Base-by-base conservation (phyloP, 2,329 filamentous ascomycete genomes). In the Pseudopithomyces chartarum region DNA sequence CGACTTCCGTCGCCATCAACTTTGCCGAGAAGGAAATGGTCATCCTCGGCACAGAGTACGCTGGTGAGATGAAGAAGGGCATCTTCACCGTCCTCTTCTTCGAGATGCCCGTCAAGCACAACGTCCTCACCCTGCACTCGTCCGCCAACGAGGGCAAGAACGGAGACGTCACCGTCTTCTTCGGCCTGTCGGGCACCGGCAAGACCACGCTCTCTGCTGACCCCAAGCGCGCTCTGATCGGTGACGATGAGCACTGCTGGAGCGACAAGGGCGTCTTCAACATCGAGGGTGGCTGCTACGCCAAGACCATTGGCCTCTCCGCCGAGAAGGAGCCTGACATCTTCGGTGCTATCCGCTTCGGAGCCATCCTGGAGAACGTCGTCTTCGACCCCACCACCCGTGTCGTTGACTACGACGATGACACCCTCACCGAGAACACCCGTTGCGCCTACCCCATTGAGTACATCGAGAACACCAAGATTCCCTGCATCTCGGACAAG, bases 21-120 rank as follows among this genome's bases (percentile, higher is more conserved):
- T 99, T 99, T 73, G 90, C 90, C 75, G 93, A 97, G 76, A 97
- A 97, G 89, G 95, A 99, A 86, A 99, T 99, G 95, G 95, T 99
- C 68, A 99, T 99, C 77, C 88, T 99, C 56, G 95, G 95, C 78
- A 99, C 95, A 34, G 95, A 99, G 83, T 99, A 99, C 75, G 95
- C 95, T 56, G 94, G 94, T 72, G 57, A 68, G 40, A 94, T 95
- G 91, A 97, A 97, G 84, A 97, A 97, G 85, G 93, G 95, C 70
- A 87, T 99, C 79, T 99, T 99, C 86, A 99, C 95, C 46, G 92
- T 99, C 49, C 88, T 99, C 77, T 99, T 97, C 87, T 99, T 98
- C 84, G 95, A 99, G 85, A 99, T 98, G 93, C 95, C 95, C 60
- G 91, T 99, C 76, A 97, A 97, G 88, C 95, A 99, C 87, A 96